Base-by-base conservation (phyloP, 257 asterid species). In the Anisodus tanguticus region DNA sequence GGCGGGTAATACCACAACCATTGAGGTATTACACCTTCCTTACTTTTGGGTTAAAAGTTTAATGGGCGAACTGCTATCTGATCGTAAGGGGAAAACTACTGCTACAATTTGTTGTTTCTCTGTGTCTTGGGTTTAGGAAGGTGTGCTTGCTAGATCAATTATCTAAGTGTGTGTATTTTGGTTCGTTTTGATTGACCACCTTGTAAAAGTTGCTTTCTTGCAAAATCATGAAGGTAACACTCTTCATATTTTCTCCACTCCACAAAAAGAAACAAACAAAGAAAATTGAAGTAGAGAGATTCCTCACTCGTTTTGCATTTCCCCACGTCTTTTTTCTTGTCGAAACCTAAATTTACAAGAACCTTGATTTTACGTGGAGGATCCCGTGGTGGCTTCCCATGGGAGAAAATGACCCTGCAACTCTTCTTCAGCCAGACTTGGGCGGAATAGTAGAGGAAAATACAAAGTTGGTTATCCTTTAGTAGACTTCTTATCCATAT, bases 1-100 rank as follows among this genome's bases (percentile, higher is more conserved):
- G 79, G 91, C 91, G 71, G 97, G 87, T 85, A 97, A 97, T 86
- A 97, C 99, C 84, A 95, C 99, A 8, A 97, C 99, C 53, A 97
- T 97, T 88, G 99, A 97, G 99, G 99, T 97, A 89, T 51, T 53
- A 13, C 16, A 0, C 49, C 81, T 51, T 76, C 17, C 81, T 76
- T 35, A 76, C 63, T 76, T 76, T 26, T 76, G 45, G 37, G 4
- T 76, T 53, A 0, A 26, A 53, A 26, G 81, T 76, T 51, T 13
- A 51, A 53, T 54, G 39, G 64, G 81, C 5, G 13, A 76, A 76
- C 22, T 51, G 63, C 47, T 51, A 31, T 76, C 45, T 53, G 19
- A 13, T 51, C 0, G 6, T 51, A 51, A 76, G 60, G 26, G 81
- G 15, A 8, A 76, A 39, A 22, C 8, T 22, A 76, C 51, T 74